These are phyloP conservation scores for Pseudopithomyces maydicus DNA, from an alignment of 2,329 filamentous ascomycete genomes.

Conservation along the genomic window DNA sequence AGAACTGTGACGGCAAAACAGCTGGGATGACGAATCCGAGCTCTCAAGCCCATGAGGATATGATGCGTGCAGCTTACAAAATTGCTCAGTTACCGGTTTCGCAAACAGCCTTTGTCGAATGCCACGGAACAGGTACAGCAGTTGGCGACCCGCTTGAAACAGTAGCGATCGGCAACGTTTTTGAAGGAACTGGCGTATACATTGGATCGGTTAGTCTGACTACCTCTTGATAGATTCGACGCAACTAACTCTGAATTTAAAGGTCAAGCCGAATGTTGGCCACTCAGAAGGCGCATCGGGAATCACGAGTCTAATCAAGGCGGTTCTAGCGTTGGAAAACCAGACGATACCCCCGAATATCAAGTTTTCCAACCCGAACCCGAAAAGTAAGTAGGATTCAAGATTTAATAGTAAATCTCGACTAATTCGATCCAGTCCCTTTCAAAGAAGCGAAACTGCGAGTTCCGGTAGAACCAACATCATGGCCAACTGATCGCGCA, in stretches of 20 bases:
- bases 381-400: slow-evolving; percentile 7
- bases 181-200: neutral
- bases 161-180: slow-evolving; percentile 18
- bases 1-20: slow-evolving; percentile 59
- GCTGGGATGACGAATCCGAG: slow-evolving; percentile 59
- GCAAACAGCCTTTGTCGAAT: slow-evolving; percentile 38
- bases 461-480: slow-evolving; percentile 15
- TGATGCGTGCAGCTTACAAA: slow-evolving; percentile 16
- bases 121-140: slow-evolving; percentile 54
- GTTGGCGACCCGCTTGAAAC: slow-evolving; percentile 49
- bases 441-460: slow-evolving; percentile 14
- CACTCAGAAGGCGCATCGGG: slow-evolving; percentile 30
- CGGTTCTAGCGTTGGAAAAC: slow-evolving; percentile 45
- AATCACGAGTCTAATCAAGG: slow-evolving; percentile 41
- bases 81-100: neutral
- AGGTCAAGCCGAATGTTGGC: slow-evolving; percentile 42
- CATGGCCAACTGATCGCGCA: slow-evolving; percentile 7
- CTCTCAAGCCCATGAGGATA: slow-evolving; percentile 50
- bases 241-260: slow-evolving; percentile 9
- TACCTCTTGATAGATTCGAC: too few species aligned
- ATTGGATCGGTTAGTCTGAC: too few species aligned
- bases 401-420: neutral
- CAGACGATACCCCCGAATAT: slow-evolving; percentile 34
- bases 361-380: slow-evolving; percentile 21
- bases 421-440: slow-evolving; percentile 7